A percentile compares a stretch with the other conserved stretches of the same genome.
Conservation (phyloP, 805 yeast species). For the Ogataea saltuana region DNA sequence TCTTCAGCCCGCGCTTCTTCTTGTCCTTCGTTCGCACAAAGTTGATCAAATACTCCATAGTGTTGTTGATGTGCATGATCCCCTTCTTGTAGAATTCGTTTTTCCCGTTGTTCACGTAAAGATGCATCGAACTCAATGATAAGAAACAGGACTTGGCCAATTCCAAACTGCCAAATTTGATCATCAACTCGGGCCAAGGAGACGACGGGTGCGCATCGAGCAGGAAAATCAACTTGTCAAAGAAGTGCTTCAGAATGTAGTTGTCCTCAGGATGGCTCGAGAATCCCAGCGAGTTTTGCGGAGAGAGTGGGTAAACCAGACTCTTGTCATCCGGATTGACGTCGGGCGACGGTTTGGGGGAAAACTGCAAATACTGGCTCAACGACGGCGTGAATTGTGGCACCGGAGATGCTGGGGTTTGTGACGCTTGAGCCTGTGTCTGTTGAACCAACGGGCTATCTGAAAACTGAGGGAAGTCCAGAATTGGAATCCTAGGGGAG, state of each 20-base stretch:
- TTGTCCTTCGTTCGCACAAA: slow-evolving; percentile 38
- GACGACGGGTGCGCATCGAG: slow-evolving; percentile 61
- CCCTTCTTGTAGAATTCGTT: slow-evolving; percentile 53
- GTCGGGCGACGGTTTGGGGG: slow-evolving; percentile 5
- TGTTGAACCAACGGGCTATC: not conserved
- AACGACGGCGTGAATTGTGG: slow-evolving; percentile 2
- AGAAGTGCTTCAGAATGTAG: slow-evolving; percentile 56
- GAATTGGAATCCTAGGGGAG: slow-evolving; percentile 13
- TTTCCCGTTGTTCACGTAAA: slow-evolving; percentile 56
- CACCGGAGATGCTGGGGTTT: too few relatives aligned
- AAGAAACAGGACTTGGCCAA: slow-evolving; percentile 59
- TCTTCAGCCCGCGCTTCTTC: slow-evolving; percentile 15
- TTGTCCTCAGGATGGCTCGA: slow-evolving; percentile 48
- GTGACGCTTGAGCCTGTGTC: not conserved
- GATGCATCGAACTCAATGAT: slow-evolving; percentile 55
- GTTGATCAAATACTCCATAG: slow-evolving; percentile 54
- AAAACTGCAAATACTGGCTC: not conserved
- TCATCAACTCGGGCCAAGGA: slow-evolving; percentile 62
- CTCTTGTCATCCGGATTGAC: too few relatives aligned
- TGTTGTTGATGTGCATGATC: slow-evolving; percentile 53
- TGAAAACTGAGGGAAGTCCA: slow-evolving; percentile 9
- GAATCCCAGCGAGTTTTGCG: slow-evolving; percentile 6
- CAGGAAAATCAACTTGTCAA: slow-evolving; percentile 51
- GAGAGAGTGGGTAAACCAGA: slow-evolving; percentile 10
- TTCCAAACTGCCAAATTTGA: slow-evolving; percentile 57